Evolutionary conservation across 768 basidiomycete genomes (phyloP).

Genomic region (Glaciozyma martinii): DNA sequence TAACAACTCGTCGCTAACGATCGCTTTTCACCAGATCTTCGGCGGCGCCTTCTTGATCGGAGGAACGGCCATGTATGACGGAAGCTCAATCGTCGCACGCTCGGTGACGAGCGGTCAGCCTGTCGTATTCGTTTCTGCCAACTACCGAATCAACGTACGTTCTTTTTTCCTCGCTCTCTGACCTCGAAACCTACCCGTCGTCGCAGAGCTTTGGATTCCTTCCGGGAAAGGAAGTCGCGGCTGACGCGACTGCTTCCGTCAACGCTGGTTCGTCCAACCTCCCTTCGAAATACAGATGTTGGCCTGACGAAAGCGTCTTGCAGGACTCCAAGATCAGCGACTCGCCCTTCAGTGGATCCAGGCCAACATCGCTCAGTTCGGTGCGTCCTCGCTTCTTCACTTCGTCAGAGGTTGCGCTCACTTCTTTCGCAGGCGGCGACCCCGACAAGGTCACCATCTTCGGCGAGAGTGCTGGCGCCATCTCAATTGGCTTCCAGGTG

Average conservation of each 20-base stretch:
- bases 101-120: conserved; percentile 41
- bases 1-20: neutral
- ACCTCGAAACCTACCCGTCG: too few species aligned
- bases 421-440: conserved; percentile 1
- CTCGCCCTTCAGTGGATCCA: conserved; percentile 54
- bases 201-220: conserved; percentile 44
- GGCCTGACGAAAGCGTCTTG: conserved; percentile 43
- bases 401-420: neutral
- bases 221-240: conserved; percentile 44
- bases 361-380: conserved; percentile 34
- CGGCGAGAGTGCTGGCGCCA: conserved; percentile 17
- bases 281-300: neutral
- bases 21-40: neutral
- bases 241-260: conserved; percentile 20
- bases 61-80: neutral
- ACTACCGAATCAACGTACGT: conserved; percentile 46
- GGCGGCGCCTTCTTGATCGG: conserved; percentile 33
- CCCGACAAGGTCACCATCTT: conserved; percentile 15
- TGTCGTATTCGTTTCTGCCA: conserved; percentile 47
- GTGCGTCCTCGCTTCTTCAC: neutral
- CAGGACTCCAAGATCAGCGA: conserved; percentile 48
- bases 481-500: conserved; percentile 9
- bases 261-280: conserved; percentile 3
- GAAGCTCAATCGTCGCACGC: conserved; percentile 17
- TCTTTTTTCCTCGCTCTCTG: too few species aligned